Evolutionary conservation across 2,329 filamentous ascomycete genomes (phyloP).

Genomic region (Ilyonectria destructans): DNA sequence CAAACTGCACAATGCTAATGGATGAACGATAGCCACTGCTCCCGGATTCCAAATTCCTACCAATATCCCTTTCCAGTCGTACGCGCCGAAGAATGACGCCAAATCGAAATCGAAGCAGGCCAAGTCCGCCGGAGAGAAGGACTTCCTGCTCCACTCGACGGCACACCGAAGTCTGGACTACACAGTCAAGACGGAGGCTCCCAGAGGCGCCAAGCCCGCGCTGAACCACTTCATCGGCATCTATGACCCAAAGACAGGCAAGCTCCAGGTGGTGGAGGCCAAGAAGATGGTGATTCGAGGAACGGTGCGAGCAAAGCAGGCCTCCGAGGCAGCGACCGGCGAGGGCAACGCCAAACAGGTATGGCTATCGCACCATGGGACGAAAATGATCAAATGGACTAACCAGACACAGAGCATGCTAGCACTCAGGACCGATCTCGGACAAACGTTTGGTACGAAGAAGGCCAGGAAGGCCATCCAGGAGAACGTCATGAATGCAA

Average conservation of each 20-base stretch:
- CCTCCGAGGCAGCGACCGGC: constrained; percentile 63
- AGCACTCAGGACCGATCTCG: constrained; percentile 78
- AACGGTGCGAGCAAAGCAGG: constrained; percentile 70
- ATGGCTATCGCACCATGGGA: background rate
- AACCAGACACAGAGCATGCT: constrained; percentile 66
- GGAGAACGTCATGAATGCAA: constrained; percentile 80
- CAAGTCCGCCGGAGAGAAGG: constrained; percentile 60
- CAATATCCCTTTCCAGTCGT: constrained; percentile 64
- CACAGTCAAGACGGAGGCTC: constrained; percentile 67
- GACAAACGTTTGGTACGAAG: constrained; percentile 87
- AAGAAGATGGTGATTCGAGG: constrained; percentile 76
- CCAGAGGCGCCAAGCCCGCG: constrained; percentile 53
- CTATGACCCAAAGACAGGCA: constrained; percentile 73
- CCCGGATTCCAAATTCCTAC: constrained; percentile 57
- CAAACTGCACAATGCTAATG: constrained; percentile 41
- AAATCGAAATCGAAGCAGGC: constrained; percentile 57
- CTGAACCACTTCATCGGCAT: constrained; percentile 78
- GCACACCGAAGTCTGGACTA: constrained; percentile 73
- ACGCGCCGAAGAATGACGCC: constrained; percentile 58
- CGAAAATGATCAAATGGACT: constrained; percentile 37
- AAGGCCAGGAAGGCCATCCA: constrained; percentile 86
- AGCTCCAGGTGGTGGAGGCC: constrained; percentile 74
- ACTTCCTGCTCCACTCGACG: constrained; percentile 72
- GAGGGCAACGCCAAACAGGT: constrained; percentile 52
- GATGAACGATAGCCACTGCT: constrained; percentile 51